Conservation (phyloP, 176 grass and related monocot genomes). For the Eleusine coracana region DNA sequence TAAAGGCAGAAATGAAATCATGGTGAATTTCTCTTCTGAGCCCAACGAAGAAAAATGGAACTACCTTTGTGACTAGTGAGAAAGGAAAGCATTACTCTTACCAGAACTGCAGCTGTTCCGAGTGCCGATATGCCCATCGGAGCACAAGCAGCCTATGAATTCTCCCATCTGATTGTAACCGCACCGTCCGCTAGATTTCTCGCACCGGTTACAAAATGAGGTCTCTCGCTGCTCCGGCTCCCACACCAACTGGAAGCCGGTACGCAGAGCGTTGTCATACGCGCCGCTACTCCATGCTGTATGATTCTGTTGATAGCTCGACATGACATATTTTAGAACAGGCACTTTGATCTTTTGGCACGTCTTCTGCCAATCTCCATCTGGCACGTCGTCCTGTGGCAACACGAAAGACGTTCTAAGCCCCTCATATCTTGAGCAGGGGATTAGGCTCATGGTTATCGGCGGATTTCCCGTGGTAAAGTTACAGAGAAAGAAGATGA, state of each 20-base stretch:
- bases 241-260: constrained; percentile 2
- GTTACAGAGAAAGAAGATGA: constrained; percentile 11
- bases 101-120: neutral
- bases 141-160: constrained; percentile 44
- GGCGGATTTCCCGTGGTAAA: accelerated
- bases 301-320: accelerated
- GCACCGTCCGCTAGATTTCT: neutral
- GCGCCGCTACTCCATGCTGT: neutral
- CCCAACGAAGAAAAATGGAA: neutral
- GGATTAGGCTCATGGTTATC: accelerated
- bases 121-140: neutral
- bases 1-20: too few relatives aligned
- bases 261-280: neutral
- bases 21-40: too few relatives aligned
- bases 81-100: neutral
- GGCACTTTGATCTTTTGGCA: neutral
- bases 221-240: neutral
- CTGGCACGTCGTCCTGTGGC: neutral
- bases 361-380: accelerated
- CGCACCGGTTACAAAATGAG: accelerated
- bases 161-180: neutral
- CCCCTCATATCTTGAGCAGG: accelerated
- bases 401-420: neutral
- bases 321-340: neutral
- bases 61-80: neutral